Evolutionary conservation across 2,329 filamentous ascomycete species (phyloP).

Genomic region (Fusarium sp.): DNA sequence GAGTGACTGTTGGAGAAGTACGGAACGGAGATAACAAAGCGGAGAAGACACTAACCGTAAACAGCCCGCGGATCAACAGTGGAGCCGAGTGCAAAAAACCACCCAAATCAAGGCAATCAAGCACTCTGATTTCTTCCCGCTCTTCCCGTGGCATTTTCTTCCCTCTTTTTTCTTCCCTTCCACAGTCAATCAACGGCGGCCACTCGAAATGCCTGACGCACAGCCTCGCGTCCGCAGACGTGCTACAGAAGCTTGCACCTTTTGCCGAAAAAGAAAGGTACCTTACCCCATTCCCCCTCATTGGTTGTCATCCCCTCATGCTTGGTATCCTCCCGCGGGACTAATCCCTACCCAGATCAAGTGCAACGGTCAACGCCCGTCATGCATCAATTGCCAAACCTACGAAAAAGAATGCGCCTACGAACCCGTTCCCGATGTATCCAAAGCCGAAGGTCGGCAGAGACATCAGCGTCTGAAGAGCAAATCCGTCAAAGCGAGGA

Average conservation of each 20-base stretch:
- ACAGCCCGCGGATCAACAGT: slow-evolving; percentile 24
- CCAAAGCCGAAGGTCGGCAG: slow-evolving; percentile 33
- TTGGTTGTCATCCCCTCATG: not conserved
- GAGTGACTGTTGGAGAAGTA: not conserved
- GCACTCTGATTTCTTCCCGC: slow-evolving; percentile 5
- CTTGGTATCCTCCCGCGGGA: slow-evolving; percentile 11
- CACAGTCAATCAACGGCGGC: too few species aligned
- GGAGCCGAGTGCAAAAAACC: slow-evolving; percentile 3
- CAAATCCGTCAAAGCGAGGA: slow-evolving; percentile 7
- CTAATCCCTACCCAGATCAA: slow-evolving; percentile 56
- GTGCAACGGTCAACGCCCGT: slow-evolving; percentile 52
- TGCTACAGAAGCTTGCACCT: slow-evolving; percentile 48
- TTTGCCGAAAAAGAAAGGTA: slow-evolving; percentile 49
- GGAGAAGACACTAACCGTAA: slow-evolving; percentile 1
- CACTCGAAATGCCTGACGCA: slow-evolving; percentile 13
- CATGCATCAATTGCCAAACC: slow-evolving; percentile 34
- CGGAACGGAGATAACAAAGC: not conserved
- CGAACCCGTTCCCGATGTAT: slow-evolving; percentile 44
- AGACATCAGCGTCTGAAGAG: slow-evolving; percentile 29
- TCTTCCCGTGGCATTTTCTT: slow-evolving; percentile 9
- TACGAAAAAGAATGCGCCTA: slow-evolving; percentile 35
- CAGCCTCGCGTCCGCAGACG: slow-evolving; percentile 41
- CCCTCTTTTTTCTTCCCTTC: not conserved
- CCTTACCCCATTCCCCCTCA: not conserved
- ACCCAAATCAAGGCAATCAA: not conserved